A percentile compares a stretch with the other conserved stretches of the same genome.
Conservation (phyloP, 352 stramenopile genomes). For the Pythium sukuiense region DNA sequence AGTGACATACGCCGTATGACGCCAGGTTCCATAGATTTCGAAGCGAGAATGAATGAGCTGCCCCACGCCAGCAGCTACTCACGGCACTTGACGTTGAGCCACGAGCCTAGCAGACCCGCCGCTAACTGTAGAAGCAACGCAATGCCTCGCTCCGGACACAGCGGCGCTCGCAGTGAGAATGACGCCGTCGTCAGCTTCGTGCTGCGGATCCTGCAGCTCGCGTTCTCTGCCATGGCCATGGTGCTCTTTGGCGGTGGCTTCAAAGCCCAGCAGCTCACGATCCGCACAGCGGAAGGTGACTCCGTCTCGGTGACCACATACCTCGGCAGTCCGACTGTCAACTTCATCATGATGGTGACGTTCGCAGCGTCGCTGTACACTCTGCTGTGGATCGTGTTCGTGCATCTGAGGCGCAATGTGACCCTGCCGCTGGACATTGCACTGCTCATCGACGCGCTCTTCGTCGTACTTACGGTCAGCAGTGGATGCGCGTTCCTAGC, state of each 20-base stretch:
- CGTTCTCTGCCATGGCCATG: conserved; percentile 44
- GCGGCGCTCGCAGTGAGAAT: conserved; percentile 36
- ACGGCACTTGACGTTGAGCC: background rate
- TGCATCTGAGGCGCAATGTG: conserved; percentile 34
- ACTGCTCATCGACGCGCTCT: conserved; percentile 54
- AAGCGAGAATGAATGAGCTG: background rate
- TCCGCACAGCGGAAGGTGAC: conserved; percentile 19
- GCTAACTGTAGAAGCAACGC: conserved; percentile 1
- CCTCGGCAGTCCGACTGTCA: conserved; percentile 55
- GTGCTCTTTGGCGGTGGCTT: conserved; percentile 53
- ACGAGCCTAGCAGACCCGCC: background rate
- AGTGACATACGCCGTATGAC: conserved; percentile 19
- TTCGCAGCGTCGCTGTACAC: conserved; percentile 59
- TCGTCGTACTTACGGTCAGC: conserved; percentile 73
- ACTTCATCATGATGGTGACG: conserved; percentile 62
- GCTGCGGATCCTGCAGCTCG: conserved; percentile 56
- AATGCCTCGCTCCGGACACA: conserved; percentile 13
- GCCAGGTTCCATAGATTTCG: background rate
- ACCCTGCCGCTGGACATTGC: conserved; percentile 43
- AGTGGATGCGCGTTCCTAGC: conserved; percentile 55
- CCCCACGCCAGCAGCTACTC: background rate
- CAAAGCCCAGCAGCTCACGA: conserved; percentile 30
- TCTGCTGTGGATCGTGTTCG: conserved; percentile 47
- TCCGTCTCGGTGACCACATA: conserved; percentile 48
- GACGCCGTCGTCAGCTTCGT: conserved; percentile 45